phyloP scores from a whole-genome alignment of 1,139 yeast genomes.

The Petasospora rhodanensis region DNA sequence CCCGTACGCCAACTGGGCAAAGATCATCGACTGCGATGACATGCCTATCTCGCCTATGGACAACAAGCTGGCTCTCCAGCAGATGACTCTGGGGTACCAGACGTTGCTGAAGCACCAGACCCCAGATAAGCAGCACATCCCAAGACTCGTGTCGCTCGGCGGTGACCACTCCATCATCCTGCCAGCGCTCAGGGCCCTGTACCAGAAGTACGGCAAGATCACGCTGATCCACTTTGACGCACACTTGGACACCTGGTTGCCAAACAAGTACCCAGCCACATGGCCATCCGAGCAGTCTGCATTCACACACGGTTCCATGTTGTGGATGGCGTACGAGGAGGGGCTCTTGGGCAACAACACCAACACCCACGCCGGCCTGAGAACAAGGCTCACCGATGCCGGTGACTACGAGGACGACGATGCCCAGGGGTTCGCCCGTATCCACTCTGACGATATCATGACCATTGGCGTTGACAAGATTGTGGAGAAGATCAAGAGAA shows the following conservation, averaged over 20 bases:
- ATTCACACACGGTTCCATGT: conserved; percentile 76
- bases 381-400: conserved; percentile 62
- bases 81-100: conserved; percentile 61
- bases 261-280: conserved; percentile 59
- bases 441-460: conserved; percentile 70
- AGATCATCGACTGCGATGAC: conserved; percentile 73
- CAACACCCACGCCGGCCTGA: conserved; percentile 67
- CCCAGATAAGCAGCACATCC: conserved; percentile 33
- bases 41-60: conserved; percentile 79
- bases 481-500: conserved; percentile 42
- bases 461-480: conserved; percentile 51
- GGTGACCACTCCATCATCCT: conserved; percentile 75
- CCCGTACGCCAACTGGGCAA: conserved; percentile 59
- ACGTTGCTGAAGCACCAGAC: conserved; percentile 35
- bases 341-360: conserved; percentile 50
- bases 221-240: conserved; percentile 76
- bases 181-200: conserved; percentile 63
- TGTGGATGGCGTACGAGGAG: conserved; percentile 71
- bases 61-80: conserved; percentile 60
- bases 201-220: conserved; percentile 55
- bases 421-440: conserved; percentile 56
- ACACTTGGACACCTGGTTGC: conserved; percentile 77
- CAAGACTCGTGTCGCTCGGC: conserved; percentile 64
- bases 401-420: conserved; percentile 62
- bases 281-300: conserved; percentile 66